Conservation (phyloP, 2,329 filamentous ascomycete species). For the Colletotrichum musae region DNA sequence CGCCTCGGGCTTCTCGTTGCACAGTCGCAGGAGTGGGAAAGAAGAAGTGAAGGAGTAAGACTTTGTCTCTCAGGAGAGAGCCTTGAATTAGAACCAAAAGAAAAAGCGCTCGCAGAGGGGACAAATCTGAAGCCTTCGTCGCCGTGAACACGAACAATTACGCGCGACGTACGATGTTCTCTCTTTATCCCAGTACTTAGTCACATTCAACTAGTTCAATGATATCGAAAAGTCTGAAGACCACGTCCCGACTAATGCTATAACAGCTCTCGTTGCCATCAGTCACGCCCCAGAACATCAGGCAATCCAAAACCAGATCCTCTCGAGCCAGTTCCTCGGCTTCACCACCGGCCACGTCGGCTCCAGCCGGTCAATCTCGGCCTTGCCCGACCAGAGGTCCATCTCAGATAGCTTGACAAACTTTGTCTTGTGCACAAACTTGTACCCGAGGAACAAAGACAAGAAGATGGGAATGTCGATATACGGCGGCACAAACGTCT, state of each 20-base stretch:
- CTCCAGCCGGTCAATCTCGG: conserved; percentile 55
- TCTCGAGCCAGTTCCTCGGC: conserved; percentile 55
- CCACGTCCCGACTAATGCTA: background rate
- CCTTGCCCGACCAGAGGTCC: conserved; percentile 59
- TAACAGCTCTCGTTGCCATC: too few relatives aligned
- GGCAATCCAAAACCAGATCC: conserved; percentile 57
- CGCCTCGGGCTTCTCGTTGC: background rate
- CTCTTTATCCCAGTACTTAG: too few relatives aligned
- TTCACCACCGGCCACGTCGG: conserved; percentile 53
- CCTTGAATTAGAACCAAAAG: too few relatives aligned
- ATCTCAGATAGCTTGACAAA: conserved; percentile 54
- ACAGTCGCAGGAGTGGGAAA: background rate
- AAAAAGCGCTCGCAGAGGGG: too few relatives aligned
- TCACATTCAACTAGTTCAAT: too few relatives aligned
- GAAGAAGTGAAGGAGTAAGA: too few relatives aligned
- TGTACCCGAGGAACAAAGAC: conserved; percentile 75
- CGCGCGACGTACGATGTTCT: too few relatives aligned
- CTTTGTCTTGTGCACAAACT: conserved; percentile 74
- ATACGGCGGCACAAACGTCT: conserved; percentile 76
- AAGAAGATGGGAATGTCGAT: conserved; percentile 80
- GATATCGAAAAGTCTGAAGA: background rate
- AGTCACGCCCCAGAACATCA: too few relatives aligned
- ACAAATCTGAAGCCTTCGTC: too few relatives aligned
- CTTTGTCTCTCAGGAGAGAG: too few relatives aligned
- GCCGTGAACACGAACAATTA: too few relatives aligned